Base-by-base conservation (phyloP, 2,329 filamentous ascomycete species). In the Trichoderma lentiforme region DNA sequence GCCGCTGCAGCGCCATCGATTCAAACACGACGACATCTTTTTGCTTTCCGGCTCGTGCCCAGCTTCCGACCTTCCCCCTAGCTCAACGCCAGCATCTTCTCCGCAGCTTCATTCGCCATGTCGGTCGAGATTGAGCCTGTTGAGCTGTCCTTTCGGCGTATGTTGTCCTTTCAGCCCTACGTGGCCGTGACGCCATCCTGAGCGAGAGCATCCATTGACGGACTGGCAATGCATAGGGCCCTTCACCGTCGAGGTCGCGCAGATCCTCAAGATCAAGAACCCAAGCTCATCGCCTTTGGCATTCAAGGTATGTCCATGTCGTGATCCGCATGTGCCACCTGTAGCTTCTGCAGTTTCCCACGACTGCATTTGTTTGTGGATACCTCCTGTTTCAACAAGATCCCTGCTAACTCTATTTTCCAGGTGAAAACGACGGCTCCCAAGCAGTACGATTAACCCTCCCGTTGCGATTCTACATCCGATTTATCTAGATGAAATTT, bases 341-440 rank as follows among this genome's bases (percentile, higher is more conserved):
- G 14, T 51, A 11, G 62, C 70, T 65, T 63, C 39, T 68, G 34
- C 56, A 32, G 26, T 34, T 36, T 64, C 24, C 12, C 18, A 28
- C 47, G 60, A 32, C 61, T 36, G 30, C 53, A 57, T 11, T 14
- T 36, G 57, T 36, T 36, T 62, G 64, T 58, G 70, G 56, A 71
- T 57, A 66, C 70, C 62, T 71, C 36, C 62, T 66, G 53, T 66
- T 57, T 71, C 61, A 71, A 51, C 51, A 36, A 34, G 15, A 57
- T 36, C 39, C 32, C 36, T 73, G 66, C 74, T 79, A 39, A 77
- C 70, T 51, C 56, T 9, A 36, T 67, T 47, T 64, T 47, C 15
- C 77, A 97, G 94, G 96, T 99, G 83, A 99, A 99, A 90, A 99
- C 96, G 63, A 99, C 96, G 74, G 96, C 96, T 64, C 96, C 96